Evolutionary conservation across 139 green algal genomes (phyloP).

Genomic region (Choricystis sp.): DNA sequence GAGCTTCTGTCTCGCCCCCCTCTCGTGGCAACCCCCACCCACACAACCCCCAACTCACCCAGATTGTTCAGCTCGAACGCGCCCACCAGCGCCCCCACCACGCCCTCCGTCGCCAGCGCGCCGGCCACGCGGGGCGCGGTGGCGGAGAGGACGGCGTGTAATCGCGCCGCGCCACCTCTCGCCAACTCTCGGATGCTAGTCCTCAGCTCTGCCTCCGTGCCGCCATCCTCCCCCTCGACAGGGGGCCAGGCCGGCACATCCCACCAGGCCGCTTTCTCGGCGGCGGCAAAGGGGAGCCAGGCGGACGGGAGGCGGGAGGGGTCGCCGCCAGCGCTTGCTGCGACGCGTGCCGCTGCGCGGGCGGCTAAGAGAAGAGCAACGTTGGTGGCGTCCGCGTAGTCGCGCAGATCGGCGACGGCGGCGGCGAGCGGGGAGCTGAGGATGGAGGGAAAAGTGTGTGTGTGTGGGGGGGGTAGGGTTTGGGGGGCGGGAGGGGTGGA

Average conservation of each 20-base stretch:
- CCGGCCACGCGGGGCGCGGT: no score
- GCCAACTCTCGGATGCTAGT: background rate
- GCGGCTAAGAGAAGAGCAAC: background rate
- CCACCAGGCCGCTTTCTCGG: background rate
- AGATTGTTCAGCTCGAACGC: constrained; percentile 86
- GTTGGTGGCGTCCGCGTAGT: background rate
- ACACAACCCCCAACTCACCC: constrained; percentile 25
- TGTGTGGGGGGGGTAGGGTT: no score
- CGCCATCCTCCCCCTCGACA: background rate
- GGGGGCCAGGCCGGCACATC: background rate
- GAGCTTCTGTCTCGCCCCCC: background rate
- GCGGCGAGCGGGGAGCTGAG: no score
- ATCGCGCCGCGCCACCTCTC: background rate
- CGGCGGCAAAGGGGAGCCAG: background rate
- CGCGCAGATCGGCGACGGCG: background rate
- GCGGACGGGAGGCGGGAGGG: no score
- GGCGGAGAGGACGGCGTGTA: background rate
- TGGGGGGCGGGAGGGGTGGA: no score
- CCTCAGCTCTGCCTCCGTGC: background rate
- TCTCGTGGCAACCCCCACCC: background rate
- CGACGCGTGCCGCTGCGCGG: no score
- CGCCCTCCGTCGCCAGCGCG: background rate
- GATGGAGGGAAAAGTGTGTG: no score
- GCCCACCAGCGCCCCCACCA: constrained; percentile 34
- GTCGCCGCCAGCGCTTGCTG: no score